Percentiles rank a stretch among this genome's conserved stretches.
Evolutionary conservation across 495 filamentous ascomycete genomes (phyloP).

Genomic region (Podospora tetraspora): DNA sequence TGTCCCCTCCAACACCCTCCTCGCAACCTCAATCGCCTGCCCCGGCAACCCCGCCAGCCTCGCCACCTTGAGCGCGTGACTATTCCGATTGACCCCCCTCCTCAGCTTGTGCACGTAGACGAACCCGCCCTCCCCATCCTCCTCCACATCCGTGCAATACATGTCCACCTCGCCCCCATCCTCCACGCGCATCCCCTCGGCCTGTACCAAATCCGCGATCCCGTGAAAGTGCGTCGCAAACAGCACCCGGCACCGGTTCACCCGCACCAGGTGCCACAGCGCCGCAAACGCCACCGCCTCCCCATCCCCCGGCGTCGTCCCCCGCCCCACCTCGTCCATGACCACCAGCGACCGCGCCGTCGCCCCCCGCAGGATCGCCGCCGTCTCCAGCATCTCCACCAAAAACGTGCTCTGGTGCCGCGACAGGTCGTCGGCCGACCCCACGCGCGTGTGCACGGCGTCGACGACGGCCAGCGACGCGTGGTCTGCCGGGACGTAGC

Average conservation of each 20-base stretch:
- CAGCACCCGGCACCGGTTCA: slow-evolving; percentile 71
- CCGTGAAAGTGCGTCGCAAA: slow-evolving; percentile 95
- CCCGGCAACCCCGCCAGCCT: slow-evolving; percentile 71
- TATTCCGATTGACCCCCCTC: slow-evolving; percentile 76
- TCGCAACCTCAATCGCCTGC: slow-evolving; percentile 53
- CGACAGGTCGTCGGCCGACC: slow-evolving; percentile 89
- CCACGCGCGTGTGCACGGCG: slow-evolving; percentile 85
- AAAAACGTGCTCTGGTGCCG: slow-evolving; percentile 93
- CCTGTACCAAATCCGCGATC: slow-evolving; percentile 63
- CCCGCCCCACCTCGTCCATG: slow-evolving; percentile 96
- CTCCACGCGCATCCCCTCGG: slow-evolving; percentile 27
- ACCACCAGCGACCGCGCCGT: slow-evolving; percentile 81
- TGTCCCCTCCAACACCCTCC: slow-evolving; percentile 32
- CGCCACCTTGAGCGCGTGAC: slow-evolving; percentile 90
- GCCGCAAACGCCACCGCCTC: slow-evolving; percentile 84
- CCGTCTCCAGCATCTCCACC: slow-evolving; percentile 79
- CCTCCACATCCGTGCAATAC: slow-evolving; percentile 87
- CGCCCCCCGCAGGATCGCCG: slow-evolving; percentile 60
- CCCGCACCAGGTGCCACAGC: slow-evolving; percentile 70
- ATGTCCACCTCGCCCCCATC: slow-evolving; percentile 54
- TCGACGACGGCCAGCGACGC: slow-evolving; percentile 85
- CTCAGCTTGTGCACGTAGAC: slow-evolving; percentile 80
- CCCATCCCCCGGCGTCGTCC: slow-evolving; percentile 89
- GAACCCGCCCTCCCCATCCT: slow-evolving; percentile 60
- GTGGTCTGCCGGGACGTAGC: slow-evolving; percentile 82